Evolutionary conservation across 78 protist genomes (phyloP).

Genomic region (Dictyostelium intermedium): DNA sequence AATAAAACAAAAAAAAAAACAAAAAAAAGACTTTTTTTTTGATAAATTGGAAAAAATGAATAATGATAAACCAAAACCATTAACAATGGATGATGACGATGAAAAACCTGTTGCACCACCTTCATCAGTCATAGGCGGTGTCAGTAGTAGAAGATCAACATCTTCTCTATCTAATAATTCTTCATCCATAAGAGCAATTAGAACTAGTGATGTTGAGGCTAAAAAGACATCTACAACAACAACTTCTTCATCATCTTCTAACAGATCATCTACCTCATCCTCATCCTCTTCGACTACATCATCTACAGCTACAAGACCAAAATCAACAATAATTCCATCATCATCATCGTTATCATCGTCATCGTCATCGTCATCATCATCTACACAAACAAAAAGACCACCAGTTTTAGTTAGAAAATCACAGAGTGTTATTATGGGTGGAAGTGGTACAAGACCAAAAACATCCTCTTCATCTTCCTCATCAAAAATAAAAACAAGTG

Average conservation of each 20-base stretch:
- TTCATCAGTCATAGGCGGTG: neutral
- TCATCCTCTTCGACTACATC: neutral
- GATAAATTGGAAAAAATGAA: neutral
- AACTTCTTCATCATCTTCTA: neutral
- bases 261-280: neutral
- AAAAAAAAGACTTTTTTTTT: no score
- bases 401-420: neutral
- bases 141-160: neutral
- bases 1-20: neutral
- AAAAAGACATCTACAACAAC: neutral
- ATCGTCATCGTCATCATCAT: conserved; percentile 3
- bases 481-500: neutral
- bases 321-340: neutral
- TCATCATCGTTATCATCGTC: neutral
- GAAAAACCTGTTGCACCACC: neutral
- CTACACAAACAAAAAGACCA: conserved; percentile 6
- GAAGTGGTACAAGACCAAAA: neutral
- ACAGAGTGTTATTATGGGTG: neutral
- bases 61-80: neutral
- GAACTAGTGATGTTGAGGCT: neutral
- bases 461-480: neutral
- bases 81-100: neutral
- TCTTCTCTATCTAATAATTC: neutral
- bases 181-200: neutral
- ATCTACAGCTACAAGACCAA: neutral